Evolutionary conservation across 805 yeast genomes (phyloP).

Genomic region (Kluyveromyces siamensis): DNA sequence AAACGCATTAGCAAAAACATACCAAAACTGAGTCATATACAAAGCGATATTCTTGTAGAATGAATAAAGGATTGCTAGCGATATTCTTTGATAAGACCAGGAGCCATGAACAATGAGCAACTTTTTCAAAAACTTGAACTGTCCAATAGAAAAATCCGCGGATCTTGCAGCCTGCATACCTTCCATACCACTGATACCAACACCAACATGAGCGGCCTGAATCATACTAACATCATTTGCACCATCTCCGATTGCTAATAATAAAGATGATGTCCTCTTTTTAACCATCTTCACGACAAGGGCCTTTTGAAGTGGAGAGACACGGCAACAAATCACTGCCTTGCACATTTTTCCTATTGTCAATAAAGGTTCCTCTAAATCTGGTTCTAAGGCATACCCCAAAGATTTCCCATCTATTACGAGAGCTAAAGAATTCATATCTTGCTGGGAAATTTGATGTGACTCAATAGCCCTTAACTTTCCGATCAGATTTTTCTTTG

Average conservation of each 20-base stretch:
- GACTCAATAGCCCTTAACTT: conserved; percentile 67
- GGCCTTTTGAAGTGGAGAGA: conserved; percentile 95
- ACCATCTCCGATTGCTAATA: conserved; percentile 96
- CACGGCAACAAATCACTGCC: conserved; percentile 97
- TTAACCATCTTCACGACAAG: conserved; percentile 92
- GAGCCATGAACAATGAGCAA: conserved; percentile 88
- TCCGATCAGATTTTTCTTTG: conserved; percentile 58
- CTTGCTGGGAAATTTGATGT: conserved; percentile 57
- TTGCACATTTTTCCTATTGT: conserved; percentile 80
- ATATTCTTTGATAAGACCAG: conserved; percentile 94
- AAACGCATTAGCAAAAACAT: conserved; percentile 80
- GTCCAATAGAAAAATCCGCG: conserved; percentile 96
- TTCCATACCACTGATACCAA: conserved; percentile 98
- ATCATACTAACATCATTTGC: conserved; percentile 99
- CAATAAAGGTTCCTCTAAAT: conserved; percentile 67
- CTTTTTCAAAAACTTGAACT: conserved; percentile 78
- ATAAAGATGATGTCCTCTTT: conserved; percentile 57
- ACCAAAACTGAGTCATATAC: conserved; percentile 98
- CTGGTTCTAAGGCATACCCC: conserved; percentile 74
- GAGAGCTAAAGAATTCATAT: conserved; percentile 71
- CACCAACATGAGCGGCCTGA: conserved; percentile 99
- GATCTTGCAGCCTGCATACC: conserved; percentile 99
- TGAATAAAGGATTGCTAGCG: conserved; percentile 86
- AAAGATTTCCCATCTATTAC: conserved; percentile 92
- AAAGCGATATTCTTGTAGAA: conserved; percentile 93